A percentile compares a stretch with the other conserved stretches of the same genome.
Conservation (phyloP, 306 rosid species). For the Alnus glutinosa region DNA sequence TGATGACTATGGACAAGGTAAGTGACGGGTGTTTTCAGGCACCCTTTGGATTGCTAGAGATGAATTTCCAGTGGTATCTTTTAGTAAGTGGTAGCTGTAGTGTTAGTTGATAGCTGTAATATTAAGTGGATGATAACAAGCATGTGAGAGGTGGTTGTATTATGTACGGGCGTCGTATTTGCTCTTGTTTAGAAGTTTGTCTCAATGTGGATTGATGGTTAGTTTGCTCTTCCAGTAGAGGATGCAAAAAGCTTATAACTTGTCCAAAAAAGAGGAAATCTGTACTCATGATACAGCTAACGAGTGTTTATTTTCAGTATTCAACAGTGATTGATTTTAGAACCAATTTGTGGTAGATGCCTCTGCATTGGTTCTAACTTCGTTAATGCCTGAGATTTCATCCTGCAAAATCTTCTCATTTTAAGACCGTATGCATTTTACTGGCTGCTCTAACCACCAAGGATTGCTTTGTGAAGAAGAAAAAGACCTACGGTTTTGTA, state of each 20-base stretch:
- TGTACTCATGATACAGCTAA: not conserved
- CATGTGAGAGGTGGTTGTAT: slow-evolving; percentile 25
- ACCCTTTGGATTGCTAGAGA: slow-evolving; percentile 25
- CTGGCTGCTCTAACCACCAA: not conserved
- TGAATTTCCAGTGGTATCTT: slow-evolving; percentile 20
- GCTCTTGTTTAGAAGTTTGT: not conserved
- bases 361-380: not conserved
- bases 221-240: not conserved
- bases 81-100: slow-evolving; percentile 17
- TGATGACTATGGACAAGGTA: slow-evolving; percentile 24
- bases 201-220: not conserved
- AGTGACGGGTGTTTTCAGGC: slow-evolving; percentile 9
- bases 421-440: not conserved
- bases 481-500: no score
- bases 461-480: not conserved
- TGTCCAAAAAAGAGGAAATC: not conserved
- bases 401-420: not conserved
- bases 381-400: not conserved
- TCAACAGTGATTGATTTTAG: not conserved
- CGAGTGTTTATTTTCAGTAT: not conserved
- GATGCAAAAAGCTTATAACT: not conserved
- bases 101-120: not conserved
- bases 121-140: slow-evolving; percentile 9
- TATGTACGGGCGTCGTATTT: slow-evolving; percentile 23
- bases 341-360: not conserved